These are phyloP conservation scores for Sporothrix sp. DNA, from an alignment of 2,329 filamentous ascomycete genomes.

Conservation along the genomic window DNA sequence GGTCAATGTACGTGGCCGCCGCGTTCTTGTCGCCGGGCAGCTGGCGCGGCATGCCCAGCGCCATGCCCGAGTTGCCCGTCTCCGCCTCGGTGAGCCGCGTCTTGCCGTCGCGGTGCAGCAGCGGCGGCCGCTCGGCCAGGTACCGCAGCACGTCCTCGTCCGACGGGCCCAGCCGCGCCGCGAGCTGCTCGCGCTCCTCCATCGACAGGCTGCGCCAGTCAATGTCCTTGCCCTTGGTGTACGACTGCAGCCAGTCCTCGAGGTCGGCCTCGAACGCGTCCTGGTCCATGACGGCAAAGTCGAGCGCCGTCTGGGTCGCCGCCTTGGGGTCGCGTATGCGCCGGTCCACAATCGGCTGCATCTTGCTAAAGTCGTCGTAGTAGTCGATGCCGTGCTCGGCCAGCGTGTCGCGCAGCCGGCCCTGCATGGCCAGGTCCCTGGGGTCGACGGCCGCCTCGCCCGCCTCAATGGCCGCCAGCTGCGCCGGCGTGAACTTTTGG, in stretches of 20 bases:
- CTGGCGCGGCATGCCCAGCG: constrained; percentile 40
- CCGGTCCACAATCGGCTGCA: constrained; percentile 71
- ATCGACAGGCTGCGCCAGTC: constrained; percentile 18
- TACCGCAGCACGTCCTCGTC: constrained; percentile 26
- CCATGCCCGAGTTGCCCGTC: constrained; percentile 34
- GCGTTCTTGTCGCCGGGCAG: constrained; percentile 42
- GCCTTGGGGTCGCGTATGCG: constrained; percentile 43
- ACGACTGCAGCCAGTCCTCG: constrained; percentile 34
- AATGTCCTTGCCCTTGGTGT: constrained; percentile 17
- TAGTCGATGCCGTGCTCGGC: constrained; percentile 45
- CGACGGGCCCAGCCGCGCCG: constrained; percentile 23
- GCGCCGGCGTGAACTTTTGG: constrained; percentile 66
- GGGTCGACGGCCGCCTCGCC: constrained; percentile 68
- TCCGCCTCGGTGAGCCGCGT: constrained; percentile 12
- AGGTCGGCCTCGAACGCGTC: constrained; percentile 54
- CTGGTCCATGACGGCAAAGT: constrained; percentile 48
- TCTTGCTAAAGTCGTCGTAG: constrained; percentile 69
- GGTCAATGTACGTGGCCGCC: constrained; percentile 25
- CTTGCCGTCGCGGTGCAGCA: constrained; percentile 25
- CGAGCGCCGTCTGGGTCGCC: constrained; percentile 20
- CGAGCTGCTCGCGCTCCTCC: constrained; percentile 21
- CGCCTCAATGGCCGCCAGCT: constrained; percentile 71
- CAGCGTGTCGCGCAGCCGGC: constrained; percentile 61
- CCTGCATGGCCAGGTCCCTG: constrained; percentile 65
- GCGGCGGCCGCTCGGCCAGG: constrained; percentile 28